Base-by-base conservation (phyloP, 1,139 yeast species). In the Ogataea hybrid region DNA sequence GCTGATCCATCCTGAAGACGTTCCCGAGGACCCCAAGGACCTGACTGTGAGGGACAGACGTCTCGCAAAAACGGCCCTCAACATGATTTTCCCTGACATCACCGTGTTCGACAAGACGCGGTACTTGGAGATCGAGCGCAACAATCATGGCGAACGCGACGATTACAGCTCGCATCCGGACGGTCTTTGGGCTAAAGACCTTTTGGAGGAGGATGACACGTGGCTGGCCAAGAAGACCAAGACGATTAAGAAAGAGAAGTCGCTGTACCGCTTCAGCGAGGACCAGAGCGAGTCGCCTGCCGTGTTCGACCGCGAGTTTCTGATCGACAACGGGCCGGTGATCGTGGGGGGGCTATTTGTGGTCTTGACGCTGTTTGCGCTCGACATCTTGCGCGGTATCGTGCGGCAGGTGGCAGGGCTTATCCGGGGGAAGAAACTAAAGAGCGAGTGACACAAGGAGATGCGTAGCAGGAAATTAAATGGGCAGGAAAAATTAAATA, bases 41-140 rank as follows among this genome's bases (percentile, higher is more conserved):
- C 25, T 60, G 11, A 32, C 46, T 7, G 25, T 35, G 3, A 25
- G 36, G 3, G 32, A 49, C 9, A 45, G 51, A 33, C 36, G 47
- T 14, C 36, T 44, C 21, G 47, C 54, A 20, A 48, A 37, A 23
- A 21, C 10, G 2, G 46, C 57, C 2, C 48, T 43, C 61, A 66
- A 50, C 18, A 50, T 58, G 50, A 64, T 75, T 5, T 77, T 77
- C 54, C 62, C 74, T 37, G 75, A 69, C 46, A 67, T 77, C 4
- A 61, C 66, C 2, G 41, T 73, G 3, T 68, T 70, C 47, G 74
- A 75, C 48, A 70, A 69, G 21, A 51, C 70, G 9, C 68, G 84
- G 40, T 61, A 59, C 22, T 47, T 64, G 9, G 87, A 80, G 45
- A 64, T 69, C 30, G 89, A 83, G 53, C 69, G 82, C 47, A 81